Evolutionary conservation across 352 stramenopile species (phyloP), one percentile per base, ranked within the genome.

Genomic region (Phytophthora uliginosa): DNA sequence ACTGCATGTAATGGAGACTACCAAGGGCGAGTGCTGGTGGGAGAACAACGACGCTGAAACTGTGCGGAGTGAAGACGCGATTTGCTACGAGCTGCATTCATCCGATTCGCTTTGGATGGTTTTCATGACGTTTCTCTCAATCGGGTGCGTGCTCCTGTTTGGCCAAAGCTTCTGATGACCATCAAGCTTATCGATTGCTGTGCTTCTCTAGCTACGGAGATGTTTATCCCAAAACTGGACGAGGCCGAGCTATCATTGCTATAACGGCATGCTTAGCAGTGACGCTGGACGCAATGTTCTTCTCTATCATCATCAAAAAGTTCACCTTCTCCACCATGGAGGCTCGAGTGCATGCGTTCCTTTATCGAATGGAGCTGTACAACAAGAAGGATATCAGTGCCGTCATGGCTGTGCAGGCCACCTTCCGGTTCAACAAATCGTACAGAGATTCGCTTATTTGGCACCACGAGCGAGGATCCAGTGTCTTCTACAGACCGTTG

Each of bases 401-500:
- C 0, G 84, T 93, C 33, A 81, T 93, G 75, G 86, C 86, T 2
- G 75, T 93, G 57, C 86, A 93, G 45, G 82, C 84, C 17, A 85
- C 81, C n/a, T 90, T 84, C 66, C 86, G 81, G 2, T 92, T 85
- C 69, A 83, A 79, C 58, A 92, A 90, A 64, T 91, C 83, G 22
- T 91, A 93, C 66, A 77, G 73, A 36, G 66, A 81, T 3, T 91
- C 86, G 24, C 74, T 92, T 26, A 85, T 86, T 63, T 93, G 86
- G 86, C 84, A 93, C 58, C 82, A 91, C 66, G 74, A 91, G 50
- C 56, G 71, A 15, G 69, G 68, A n/a, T 82, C 81, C 20, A 75
- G 71, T 17, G 51, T 76, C 26, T 73, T 87, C 10, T 89, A 89
- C 68, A 83, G 86, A 7, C 86, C 86, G 2, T 60, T 93, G 13